Evolutionary conservation across 331 rosid genomes (phyloP).

Genomic region (Malus hybrid): DNA sequence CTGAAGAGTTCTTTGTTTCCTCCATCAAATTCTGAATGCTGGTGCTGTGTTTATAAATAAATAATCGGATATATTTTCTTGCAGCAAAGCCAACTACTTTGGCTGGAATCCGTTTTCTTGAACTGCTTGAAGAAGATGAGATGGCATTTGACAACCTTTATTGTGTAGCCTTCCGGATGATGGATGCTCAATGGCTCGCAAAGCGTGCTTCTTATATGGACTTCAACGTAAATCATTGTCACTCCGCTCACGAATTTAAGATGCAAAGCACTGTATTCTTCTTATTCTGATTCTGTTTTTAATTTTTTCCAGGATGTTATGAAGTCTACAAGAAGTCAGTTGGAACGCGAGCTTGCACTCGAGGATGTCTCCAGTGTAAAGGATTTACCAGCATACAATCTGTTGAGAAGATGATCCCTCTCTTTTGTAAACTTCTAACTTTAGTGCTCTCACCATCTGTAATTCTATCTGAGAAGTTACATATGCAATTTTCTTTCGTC

Average conservation of each 20-base stretch:
- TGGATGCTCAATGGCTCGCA: slow-evolving; percentile 99
- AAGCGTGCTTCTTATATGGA: slow-evolving; percentile 92
- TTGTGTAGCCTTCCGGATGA: slow-evolving; percentile 79
- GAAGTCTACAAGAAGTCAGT: slow-evolving; percentile 72
- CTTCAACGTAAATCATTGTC: slow-evolving; percentile 53
- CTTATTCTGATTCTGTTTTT: not conserved
- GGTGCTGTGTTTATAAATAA: not conserved
- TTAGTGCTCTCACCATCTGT: not conserved
- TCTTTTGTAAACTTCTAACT: not conserved
- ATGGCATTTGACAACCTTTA: slow-evolving; percentile 79
- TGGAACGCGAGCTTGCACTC: slow-evolving; percentile 92
- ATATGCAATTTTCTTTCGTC: not conserved
- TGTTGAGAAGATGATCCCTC: slow-evolving; percentile 42
- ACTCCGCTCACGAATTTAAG: not conserved
- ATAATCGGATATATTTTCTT: slow-evolving; percentile 9
- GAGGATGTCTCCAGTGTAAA: slow-evolving; percentile 63
- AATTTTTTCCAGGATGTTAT: slow-evolving; percentile 58
- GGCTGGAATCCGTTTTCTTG: slow-evolving; percentile 57
- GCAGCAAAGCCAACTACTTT: slow-evolving; percentile 59
- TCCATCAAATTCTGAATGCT: not conserved
- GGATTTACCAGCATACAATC: slow-evolving; percentile 81
- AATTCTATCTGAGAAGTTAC: not conserved
- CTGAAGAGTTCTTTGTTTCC: not conserved
- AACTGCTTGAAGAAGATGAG: slow-evolving; percentile 65
- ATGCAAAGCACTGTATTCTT: not conserved